Conservation (phyloP, 371 early-diverging fungal genomes). For the Mortierella sp. region DNA sequence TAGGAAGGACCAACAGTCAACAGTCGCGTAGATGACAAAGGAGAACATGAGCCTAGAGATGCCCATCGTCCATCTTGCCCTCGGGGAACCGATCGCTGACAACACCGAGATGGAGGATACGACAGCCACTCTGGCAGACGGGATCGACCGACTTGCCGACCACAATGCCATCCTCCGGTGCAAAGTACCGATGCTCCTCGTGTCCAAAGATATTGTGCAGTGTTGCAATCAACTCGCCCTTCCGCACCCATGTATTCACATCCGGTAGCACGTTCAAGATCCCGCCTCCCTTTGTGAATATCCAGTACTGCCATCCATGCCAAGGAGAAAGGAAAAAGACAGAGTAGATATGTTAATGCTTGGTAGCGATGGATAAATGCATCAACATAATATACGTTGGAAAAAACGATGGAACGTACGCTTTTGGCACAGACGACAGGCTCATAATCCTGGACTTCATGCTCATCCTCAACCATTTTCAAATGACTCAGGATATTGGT, state of each 20-base stretch:
- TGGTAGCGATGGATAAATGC: background rate
- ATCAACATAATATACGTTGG: background rate
- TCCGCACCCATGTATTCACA: constrained; percentile 88
- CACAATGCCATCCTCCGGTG: constrained; percentile 88
- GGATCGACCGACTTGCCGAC: constrained; percentile 78
- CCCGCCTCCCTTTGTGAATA: constrained; percentile 65
- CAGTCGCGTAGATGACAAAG: no score
- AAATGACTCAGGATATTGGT: constrained; percentile 74
- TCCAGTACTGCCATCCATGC: constrained; percentile 67
- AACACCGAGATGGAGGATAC: constrained; percentile 86
- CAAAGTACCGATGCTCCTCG: constrained; percentile 89
- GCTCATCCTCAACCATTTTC: constrained; percentile 70
- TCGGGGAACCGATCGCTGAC: constrained; percentile 70
- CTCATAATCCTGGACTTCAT: constrained; percentile 62
- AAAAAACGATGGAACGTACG: constrained; percentile 28
- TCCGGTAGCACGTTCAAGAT: constrained; percentile 80
- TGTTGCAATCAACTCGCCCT: constrained; percentile 90
- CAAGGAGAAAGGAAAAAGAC: constrained; percentile 29
- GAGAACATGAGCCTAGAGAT: constrained; percentile 52
- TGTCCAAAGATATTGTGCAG: constrained; percentile 94
- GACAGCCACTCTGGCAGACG: constrained; percentile 84
- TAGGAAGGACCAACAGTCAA: no score
- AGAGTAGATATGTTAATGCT: constrained; percentile 24
- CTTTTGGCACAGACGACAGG: constrained; percentile 70
- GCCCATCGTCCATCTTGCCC: constrained; percentile 66